Conservation (phyloP, 768 basidiomycete species). For the Termitomyces sp. region DNA sequence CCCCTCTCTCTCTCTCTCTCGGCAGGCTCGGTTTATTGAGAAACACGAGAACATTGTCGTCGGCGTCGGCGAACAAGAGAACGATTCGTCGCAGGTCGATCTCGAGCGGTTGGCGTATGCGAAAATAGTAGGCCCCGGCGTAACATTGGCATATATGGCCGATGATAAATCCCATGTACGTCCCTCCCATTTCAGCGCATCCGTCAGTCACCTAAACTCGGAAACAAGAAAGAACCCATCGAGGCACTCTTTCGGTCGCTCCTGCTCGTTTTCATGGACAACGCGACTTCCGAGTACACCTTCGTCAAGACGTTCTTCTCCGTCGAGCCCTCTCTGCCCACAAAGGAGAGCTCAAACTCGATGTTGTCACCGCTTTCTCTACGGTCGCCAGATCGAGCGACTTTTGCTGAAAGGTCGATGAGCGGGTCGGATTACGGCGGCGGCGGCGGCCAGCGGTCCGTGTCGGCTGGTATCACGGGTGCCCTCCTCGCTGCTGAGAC, state of each 20-base stretch:
- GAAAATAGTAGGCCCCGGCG: slow-evolving; percentile 74
- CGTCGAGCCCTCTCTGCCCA: slow-evolving; percentile 25
- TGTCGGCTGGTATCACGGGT: slow-evolving; percentile 27
- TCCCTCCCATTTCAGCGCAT: slow-evolving; percentile 3
- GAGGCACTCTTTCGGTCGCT: slow-evolving; percentile 86
- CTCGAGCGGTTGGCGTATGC: slow-evolving; percentile 58
- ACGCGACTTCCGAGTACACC: slow-evolving; percentile 87
- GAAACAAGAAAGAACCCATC: slow-evolving; percentile 65
- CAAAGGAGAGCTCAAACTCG: slow-evolving; percentile 28
- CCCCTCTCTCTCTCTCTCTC: background rate
- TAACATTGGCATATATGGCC: slow-evolving; percentile 82
- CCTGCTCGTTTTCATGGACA: slow-evolving; percentile 89
- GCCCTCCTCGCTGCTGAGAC: slow-evolving; percentile 28
- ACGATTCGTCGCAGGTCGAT: slow-evolving; percentile 30
- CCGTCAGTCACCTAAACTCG: slow-evolving; percentile 5
- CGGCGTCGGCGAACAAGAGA: slow-evolving; percentile 34
- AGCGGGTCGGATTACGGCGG: slow-evolving; percentile 48
- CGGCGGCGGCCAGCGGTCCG: slow-evolving; percentile 27
- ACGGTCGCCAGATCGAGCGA: slow-evolving; percentile 39
- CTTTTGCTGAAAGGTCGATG: slow-evolving; percentile 38
- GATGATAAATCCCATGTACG: slow-evolving; percentile 85
- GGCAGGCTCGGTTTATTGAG: slow-evolving; percentile 63
- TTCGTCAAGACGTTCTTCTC: slow-evolving; percentile 86
- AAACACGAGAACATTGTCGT: slow-evolving; percentile 60
- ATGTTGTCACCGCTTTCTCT: slow-evolving; percentile 31